Base-by-base conservation (phyloP, 768 basidiomycete species). In the Tricholoma saponaceum region DNA sequence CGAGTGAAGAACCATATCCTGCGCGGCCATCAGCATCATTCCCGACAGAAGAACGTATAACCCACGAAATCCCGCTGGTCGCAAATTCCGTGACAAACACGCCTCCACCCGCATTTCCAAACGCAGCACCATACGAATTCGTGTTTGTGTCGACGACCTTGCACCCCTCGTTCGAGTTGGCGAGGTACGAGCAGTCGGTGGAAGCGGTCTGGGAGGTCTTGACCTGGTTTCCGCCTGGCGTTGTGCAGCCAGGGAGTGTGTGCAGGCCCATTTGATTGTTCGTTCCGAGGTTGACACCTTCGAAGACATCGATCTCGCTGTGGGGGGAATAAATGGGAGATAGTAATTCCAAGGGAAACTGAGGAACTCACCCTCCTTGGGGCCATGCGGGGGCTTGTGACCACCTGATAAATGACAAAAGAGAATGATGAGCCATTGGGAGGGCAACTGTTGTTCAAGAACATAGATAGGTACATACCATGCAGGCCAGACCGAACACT, bases 291-390 rank as follows among this genome's bases (percentile, higher is more conserved):
- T 95, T 94, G 60, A 94, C 86, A 32, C 85, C 88, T 69, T 95
- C 92, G 58, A 94, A 82, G 9, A 87, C 89, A 69, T 94, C 92
- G 59, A 89, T 87, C 66, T 90, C 87, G 25, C 79, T 77, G 39
- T 14, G 5, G 44, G 18, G 47, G 30, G n/a, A 13, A 35, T 59
- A 28, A 60, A 32, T 37, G 41, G 44, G 30, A 37, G 54, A 26
- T 47, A 39, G 9, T 44, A 28, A 16, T 37, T 10, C n/a, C 28
- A n/a, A 16, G 9, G 33, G 10, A 16, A 16, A n/a, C 10, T 49
- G 20, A 32, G 23, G 37, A 18, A 70, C 77, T 62, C 72, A 80
- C 69, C 82, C 85, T 60, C 86, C 86, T 12, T 67, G 66, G 2
- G 87, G 87, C 87, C 87, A 89, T 18, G 70, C 64, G 10, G 76